Percentiles rank a stretch among this genome's conserved stretches.
phyloP scores from a whole-genome alignment of 2,329 filamentous ascomycete genomes.

The Fusarium succisae region DNA sequence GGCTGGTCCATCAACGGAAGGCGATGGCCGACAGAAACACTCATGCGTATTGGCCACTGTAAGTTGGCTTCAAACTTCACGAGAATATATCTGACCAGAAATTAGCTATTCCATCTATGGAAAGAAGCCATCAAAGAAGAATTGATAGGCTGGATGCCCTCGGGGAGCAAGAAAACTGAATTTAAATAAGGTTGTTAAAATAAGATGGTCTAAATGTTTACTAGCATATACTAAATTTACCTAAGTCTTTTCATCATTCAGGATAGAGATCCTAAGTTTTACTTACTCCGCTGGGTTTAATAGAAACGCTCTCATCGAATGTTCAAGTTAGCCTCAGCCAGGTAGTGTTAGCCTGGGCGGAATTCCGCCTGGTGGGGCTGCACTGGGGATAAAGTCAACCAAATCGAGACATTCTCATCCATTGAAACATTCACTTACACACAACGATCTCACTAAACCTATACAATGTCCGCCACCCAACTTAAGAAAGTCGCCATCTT shows the following conservation, averaged over 20 bases:
- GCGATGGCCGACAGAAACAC: slow-evolving; percentile 10
- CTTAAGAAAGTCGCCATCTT: slow-evolving; percentile 18
- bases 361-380: slow-evolving; percentile 23
- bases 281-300: neutral
- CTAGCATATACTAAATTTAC: neutral
- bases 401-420: neutral
- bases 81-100: neutral
- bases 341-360: neutral
- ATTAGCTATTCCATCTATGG: slow-evolving; percentile 17
- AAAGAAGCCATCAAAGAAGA: neutral
- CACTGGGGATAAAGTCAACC: slow-evolving; percentile 3
- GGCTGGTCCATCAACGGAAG: slow-evolving; percentile 22
- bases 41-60: slow-evolving; percentile 29
- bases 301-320: neutral
- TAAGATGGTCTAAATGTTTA: neutral
- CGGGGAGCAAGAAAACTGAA: neutral
- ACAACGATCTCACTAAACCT: neutral
- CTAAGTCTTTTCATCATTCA: too few relatives aligned
- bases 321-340: neutral
- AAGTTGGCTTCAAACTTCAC: neutral
- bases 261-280: neutral
- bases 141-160: neutral
- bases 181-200: neutral
- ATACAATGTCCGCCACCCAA: slow-evolving; percentile 8
- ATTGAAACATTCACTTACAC: slow-evolving; percentile 8